These are phyloP conservation scores for Lactarius evosmus DNA, from an alignment of 768 basidiomycete genomes.

Conservation along the genomic window DNA sequence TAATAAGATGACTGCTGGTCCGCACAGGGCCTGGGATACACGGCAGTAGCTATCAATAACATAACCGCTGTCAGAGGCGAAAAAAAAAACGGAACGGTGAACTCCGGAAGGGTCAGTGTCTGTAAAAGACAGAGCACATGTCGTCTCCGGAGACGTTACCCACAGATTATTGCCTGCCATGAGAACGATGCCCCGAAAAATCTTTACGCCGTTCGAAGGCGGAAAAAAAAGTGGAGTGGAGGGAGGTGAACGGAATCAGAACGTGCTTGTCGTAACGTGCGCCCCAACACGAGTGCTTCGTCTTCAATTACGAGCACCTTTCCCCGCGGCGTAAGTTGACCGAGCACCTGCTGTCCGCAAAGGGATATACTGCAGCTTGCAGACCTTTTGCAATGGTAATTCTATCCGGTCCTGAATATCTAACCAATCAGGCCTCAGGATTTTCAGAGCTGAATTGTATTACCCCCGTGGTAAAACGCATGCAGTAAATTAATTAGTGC, in stretches of 20 bases:
- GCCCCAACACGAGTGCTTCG: background rate
- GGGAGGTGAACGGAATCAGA: background rate
- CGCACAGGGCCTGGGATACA: background rate
- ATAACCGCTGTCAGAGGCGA: background rate
- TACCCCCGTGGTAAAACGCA: background rate
- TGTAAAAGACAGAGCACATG: background rate
- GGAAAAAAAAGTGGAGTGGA: background rate
- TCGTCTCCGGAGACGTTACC: background rate
- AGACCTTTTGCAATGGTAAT: no score
- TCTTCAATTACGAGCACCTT: conserved; percentile 4
- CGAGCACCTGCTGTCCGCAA: conserved; percentile 6
- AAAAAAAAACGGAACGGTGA: no score
- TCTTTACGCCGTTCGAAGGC: background rate
- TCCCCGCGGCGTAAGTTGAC: conserved; percentile 1
- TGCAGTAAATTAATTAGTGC: background rate
- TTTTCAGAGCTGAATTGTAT: background rate
- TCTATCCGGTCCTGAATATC: background rate
- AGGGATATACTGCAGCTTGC: no score
- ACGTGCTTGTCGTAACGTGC: conserved; percentile 7
- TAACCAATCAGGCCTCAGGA: background rate
- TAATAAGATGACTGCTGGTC: background rate
- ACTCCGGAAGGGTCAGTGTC: background rate
- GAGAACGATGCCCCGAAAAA: background rate
- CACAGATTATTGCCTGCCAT: background rate
- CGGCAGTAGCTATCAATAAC: background rate